These are phyloP conservation scores for Bruguiera hainesii DNA, from an alignment of 441 rosid species.

Conservation along the genomic window DNA sequence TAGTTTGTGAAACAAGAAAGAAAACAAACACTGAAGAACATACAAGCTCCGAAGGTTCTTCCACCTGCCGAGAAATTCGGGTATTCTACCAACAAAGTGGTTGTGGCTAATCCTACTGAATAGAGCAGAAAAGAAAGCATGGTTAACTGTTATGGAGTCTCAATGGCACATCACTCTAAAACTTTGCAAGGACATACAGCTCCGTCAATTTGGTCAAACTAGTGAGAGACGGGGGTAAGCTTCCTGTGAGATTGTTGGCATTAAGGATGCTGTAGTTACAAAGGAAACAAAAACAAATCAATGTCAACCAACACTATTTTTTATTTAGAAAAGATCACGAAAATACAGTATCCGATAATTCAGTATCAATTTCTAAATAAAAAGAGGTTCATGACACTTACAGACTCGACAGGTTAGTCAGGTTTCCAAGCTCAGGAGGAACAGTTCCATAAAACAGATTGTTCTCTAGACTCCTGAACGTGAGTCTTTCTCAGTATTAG, in stretches of 20 bases:
- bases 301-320: not conserved
- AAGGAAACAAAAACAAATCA: not conserved
- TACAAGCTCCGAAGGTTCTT: conserved; percentile 31
- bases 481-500: not conserved
- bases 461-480: conserved; percentile 33
- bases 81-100: conserved; percentile 36
- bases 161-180: not conserved
- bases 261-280: conserved; percentile 24
- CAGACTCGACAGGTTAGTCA: conserved; percentile 36
- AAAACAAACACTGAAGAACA: not conserved
- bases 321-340: not conserved
- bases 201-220: conserved; percentile 26
- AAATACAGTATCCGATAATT: not conserved
- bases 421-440: conserved; percentile 40
- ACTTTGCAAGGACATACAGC: conserved; percentile 24
- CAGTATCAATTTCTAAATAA: not conserved
- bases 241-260: conserved; percentile 29
- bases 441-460: conserved; percentile 38
- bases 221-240: conserved; percentile 23
- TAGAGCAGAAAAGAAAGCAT: not conserved
- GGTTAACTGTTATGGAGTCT: not conserved
- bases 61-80: conserved; percentile 24
- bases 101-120: conserved; percentile 41
- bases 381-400: conserved; percentile 16
- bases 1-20: not conserved